Base-by-base conservation (phyloP, 2,329 filamentous ascomycete genomes). In the Neofusicoccum sp. region DNA sequence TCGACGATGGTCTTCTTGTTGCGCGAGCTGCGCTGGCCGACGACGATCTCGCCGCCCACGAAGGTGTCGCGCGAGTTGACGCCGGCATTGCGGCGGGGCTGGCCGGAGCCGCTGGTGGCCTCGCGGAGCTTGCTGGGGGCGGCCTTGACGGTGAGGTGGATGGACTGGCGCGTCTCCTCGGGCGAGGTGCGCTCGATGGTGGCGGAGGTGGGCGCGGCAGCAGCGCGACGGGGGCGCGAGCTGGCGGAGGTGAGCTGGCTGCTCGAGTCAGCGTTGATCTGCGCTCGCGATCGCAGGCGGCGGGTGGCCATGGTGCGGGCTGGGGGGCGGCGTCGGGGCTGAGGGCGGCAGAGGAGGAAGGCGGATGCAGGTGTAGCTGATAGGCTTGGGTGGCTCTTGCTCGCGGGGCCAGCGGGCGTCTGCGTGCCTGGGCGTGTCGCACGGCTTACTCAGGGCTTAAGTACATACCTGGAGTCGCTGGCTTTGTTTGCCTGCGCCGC, bases 121-220 rank as follows among this genome's bases (percentile, higher is more conserved):
- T 81, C 75, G 58, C 78, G 73, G 26, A 82, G 73, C 69, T 79
- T 80, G 70, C 73, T 78, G 16, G 79, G 79, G 2, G 78, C 76
- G 12, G 79, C 78, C 63, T 81, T 81, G 64, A 82, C 79, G 40
- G 78, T 82, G 62, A 82, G 74, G 60, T 76, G 74, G 60, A 81
- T 76, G 54, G 76, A 79, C 62, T 75, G 76, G 62, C 75, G 76
- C 43, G 73, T 73, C 62, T 76, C 73, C 56, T 77, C 73, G 62
- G 76, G 76, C 45, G 75, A 73, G 26, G 57, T 61, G 38, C 65
- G 62, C 65, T 76, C 70, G 59, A 77, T 73, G 49, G 72, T 68
- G 51, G 73, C 72, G 24, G 63, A 58, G 53, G 63, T 51, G 43
- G 61, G 61, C 16, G 63, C 61, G 33, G 70, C 68, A 38, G 71